These are phyloP conservation scores for Caryopteris hybrid DNA, from an alignment of 305 asterid species.

Conservation along the genomic window DNA sequence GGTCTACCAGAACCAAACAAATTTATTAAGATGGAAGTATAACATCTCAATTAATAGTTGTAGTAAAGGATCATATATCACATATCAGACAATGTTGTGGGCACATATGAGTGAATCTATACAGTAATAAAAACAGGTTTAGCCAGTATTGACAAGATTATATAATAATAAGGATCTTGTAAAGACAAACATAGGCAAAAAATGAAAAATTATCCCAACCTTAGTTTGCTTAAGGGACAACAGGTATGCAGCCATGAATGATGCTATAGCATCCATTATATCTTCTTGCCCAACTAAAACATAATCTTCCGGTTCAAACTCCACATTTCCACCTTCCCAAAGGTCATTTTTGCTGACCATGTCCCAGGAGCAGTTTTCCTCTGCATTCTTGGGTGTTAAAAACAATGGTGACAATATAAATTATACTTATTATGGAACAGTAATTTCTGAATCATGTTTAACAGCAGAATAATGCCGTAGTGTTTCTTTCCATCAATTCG, in stretches of 20 bases:
- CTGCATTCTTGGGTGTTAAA: slow-evolving; percentile 45
- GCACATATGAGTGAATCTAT: neutral
- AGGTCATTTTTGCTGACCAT: slow-evolving; percentile 76
- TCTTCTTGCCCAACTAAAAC: slow-evolving; percentile 96
- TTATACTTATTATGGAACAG: neutral
- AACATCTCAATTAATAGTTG: neutral
- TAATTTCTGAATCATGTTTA: neutral
- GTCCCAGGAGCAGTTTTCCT: slow-evolving; percentile 93
- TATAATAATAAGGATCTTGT: slow-evolving; percentile 4
- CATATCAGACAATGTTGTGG: neutral
- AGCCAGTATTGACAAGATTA: slow-evolving; percentile 7
- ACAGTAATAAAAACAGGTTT: neutral
- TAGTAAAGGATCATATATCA: neutral
- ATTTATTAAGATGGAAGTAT: neutral
- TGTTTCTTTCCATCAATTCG: neutral
- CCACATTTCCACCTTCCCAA: slow-evolving; percentile 75
- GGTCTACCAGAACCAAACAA: neutral
- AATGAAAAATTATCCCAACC: slow-evolving; percentile 35
- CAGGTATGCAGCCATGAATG: slow-evolving; percentile 95
- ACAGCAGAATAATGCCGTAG: neutral
- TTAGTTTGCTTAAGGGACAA: slow-evolving; percentile 87
- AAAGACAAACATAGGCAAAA: slow-evolving; percentile 8
- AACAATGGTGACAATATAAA: slow-evolving; percentile 17
- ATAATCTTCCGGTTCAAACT: slow-evolving; percentile 67
- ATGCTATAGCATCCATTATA: slow-evolving; percentile 95